These are phyloP conservation scores for Dioszegia crocea DNA, from an alignment of 768 basidiomycete genomes.

Conservation along the genomic window DNA sequence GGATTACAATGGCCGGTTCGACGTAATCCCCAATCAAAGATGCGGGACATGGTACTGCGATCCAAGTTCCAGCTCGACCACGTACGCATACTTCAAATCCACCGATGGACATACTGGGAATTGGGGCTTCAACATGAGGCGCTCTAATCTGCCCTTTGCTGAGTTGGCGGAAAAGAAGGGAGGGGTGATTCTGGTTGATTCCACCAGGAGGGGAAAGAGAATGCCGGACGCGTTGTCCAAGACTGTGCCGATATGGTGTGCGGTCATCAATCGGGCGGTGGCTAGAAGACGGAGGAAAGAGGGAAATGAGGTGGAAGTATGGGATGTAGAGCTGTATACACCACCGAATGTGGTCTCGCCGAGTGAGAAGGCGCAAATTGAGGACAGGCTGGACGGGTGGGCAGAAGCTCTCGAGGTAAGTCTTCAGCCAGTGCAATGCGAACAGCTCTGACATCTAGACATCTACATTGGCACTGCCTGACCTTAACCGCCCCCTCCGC, in stretches of 20 bases:
- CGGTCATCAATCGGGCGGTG: constrained; percentile 68
- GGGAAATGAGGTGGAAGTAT: constrained; percentile 37
- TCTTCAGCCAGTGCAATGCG: background rate
- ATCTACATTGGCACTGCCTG: constrained; percentile 68
- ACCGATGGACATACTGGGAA: constrained; percentile 81
- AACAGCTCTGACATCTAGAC: constrained; percentile 52
- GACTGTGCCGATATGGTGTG: constrained; percentile 87
- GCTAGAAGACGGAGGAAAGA: constrained; percentile 17
- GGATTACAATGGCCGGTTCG: constrained; percentile 36
- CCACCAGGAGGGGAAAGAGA: constrained; percentile 85
- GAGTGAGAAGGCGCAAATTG: constrained; percentile 79
- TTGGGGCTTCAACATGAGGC: constrained; percentile 77
- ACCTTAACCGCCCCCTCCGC: constrained; percentile 63
- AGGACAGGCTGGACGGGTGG: constrained; percentile 63
- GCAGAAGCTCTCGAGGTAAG: constrained; percentile 64
- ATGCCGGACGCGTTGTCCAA: constrained; percentile 92
- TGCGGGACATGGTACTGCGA: constrained; percentile 93
- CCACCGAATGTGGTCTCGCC: constrained; percentile 57
- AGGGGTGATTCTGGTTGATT: constrained; percentile 86
- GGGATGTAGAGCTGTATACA: constrained; percentile 65
- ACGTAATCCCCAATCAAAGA: constrained; percentile 70
- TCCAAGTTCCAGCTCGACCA: constrained; percentile 51
- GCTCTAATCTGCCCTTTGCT: constrained; percentile 78
- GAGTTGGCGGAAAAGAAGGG: constrained; percentile 56
- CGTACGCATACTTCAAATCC: constrained; percentile 78